Percentiles rank a stretch among this genome's conserved stretches.
Evolutionary conservation across 2,329 filamentous ascomycete genomes (phyloP).

Genomic region (Purpureocillium takamizusanense): DNA sequence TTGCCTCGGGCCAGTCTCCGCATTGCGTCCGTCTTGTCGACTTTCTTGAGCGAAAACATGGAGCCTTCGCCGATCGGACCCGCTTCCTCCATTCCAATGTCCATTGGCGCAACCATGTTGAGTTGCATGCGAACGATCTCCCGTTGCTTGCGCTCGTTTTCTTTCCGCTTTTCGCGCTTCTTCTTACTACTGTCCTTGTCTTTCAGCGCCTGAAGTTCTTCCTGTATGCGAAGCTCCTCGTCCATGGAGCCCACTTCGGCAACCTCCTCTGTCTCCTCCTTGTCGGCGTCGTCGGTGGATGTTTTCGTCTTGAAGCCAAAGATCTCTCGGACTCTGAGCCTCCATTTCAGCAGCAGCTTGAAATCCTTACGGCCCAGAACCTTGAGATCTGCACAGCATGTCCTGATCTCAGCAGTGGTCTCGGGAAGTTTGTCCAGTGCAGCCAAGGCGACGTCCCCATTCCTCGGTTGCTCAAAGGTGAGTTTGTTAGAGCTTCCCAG

Average conservation of each 20-base stretch:
- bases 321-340: constrained; percentile 77
- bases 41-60: constrained; percentile 77
- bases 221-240: constrained; percentile 83
- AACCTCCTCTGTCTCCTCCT: constrained; percentile 53
- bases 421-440: constrained; percentile 80
- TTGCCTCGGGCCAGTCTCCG: constrained; percentile 57
- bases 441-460: constrained; percentile 77
- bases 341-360: constrained; percentile 80
- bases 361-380: constrained; percentile 93
- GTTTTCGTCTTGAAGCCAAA: constrained; percentile 83
- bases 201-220: constrained; percentile 74
- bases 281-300: constrained; percentile 25
- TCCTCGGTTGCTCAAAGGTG: constrained; percentile 69
- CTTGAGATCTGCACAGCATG: constrained; percentile 75
- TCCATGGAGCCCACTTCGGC: constrained; percentile 85
- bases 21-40: constrained; percentile 67
- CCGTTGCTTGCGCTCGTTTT: constrained; percentile 90
- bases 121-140: constrained; percentile 96
- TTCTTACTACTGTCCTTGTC: constrained; percentile 69
- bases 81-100: constrained; percentile 85
- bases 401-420: constrained; percentile 72
- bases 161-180: constrained; percentile 74
- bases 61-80: constrained; percentile 70
- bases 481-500: constrained; percentile 79
- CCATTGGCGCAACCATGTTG: constrained; percentile 92